Conservation (phyloP, 2,329 filamentous ascomycete genomes). For the Neonectria neomacrospora region DNA sequence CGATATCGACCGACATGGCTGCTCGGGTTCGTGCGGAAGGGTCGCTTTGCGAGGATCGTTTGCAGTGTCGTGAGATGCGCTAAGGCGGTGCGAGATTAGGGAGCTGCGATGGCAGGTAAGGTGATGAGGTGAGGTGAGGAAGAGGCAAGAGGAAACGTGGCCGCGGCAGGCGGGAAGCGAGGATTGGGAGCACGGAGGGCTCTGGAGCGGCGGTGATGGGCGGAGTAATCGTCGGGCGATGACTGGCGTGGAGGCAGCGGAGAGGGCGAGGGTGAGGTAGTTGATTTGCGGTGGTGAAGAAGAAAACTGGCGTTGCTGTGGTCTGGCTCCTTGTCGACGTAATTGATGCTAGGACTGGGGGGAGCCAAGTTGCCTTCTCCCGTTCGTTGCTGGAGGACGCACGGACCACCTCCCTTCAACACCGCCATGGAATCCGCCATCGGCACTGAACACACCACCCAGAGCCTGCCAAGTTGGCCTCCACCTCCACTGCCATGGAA, state of each 20-base stretch:
- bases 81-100: constrained; percentile 13
- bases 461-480: constrained; percentile 2
- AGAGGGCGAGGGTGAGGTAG: constrained; percentile 9
- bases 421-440: neutral
- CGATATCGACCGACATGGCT: constrained; percentile 94
- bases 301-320: constrained; percentile 19
- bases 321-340: constrained; percentile 30
- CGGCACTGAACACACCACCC: constrained; percentile 3
- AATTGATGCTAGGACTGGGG: constrained; percentile 28
- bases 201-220: neutral
- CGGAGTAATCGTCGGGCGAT: neutral
- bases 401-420: constrained; percentile 22
- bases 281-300: constrained; percentile 21
- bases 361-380: constrained; percentile 35
- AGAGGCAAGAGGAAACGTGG: constrained; percentile 25
- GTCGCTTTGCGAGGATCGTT: constrained; percentile 18
- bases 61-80: constrained; percentile 39
- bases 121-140: constrained; percentile 40
- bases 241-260: constrained; percentile 4
- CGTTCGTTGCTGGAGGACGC: constrained; percentile 26
- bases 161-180: neutral
- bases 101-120: constrained; percentile 15
- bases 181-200: constrained; percentile 5
- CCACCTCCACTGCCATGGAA: neutral
- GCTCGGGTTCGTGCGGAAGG: constrained; percentile 19